phyloP scores from a whole-genome alignment of 495 filamentous ascomycete species.

The Podospora pseudoanserina region DNA sequence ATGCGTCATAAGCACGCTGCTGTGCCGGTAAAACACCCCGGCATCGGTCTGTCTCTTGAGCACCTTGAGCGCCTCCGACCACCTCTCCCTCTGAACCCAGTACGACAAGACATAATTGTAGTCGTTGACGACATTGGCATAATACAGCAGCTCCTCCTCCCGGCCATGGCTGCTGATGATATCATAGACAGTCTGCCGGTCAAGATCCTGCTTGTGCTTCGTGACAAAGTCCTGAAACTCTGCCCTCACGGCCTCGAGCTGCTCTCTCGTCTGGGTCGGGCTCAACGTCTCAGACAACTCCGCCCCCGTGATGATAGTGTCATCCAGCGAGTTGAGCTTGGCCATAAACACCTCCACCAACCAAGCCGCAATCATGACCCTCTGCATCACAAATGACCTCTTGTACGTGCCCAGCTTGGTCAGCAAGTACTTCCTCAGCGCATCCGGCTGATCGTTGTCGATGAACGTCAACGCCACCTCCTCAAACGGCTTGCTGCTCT shows the following conservation, averaged over 20 bases:
- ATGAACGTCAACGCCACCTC: slow-evolving; percentile 90
- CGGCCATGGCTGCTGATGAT: slow-evolving; percentile 93
- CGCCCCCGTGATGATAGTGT: slow-evolving; percentile 86
- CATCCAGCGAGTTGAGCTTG: slow-evolving; percentile 90
- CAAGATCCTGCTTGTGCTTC: slow-evolving; percentile 79
- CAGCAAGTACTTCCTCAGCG: slow-evolving; percentile 82
- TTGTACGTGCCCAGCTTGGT: slow-evolving; percentile 80
- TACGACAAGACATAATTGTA: slow-evolving; percentile 93
- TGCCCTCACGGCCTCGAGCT: slow-evolving; percentile 62
- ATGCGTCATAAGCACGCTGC: slow-evolving; percentile 92
- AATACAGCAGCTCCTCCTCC: slow-evolving; percentile 87
- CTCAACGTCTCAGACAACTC: slow-evolving; percentile 71
- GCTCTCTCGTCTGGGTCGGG: slow-evolving; percentile 64
- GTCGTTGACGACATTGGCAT: slow-evolving; percentile 81
- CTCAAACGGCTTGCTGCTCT: slow-evolving; percentile 94
- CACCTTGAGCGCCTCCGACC: slow-evolving; percentile 83
- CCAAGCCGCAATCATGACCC: slow-evolving; percentile 94
- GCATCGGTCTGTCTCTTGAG: slow-evolving; percentile 87
- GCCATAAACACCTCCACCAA: slow-evolving; percentile 95
- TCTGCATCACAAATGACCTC: slow-evolving; percentile 82
- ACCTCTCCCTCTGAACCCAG: slow-evolving; percentile 95
- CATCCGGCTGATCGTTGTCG: slow-evolving; percentile 85
- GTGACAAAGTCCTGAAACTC: slow-evolving; percentile 88
- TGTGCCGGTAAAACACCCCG: slow-evolving; percentile 92
- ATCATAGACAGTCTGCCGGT: slow-evolving; percentile 88